Evolutionary conservation across 805 yeast genomes (phyloP), one percentile per base, ranked within the genome.

Genomic region (Metschnikowia proteae): DNA sequence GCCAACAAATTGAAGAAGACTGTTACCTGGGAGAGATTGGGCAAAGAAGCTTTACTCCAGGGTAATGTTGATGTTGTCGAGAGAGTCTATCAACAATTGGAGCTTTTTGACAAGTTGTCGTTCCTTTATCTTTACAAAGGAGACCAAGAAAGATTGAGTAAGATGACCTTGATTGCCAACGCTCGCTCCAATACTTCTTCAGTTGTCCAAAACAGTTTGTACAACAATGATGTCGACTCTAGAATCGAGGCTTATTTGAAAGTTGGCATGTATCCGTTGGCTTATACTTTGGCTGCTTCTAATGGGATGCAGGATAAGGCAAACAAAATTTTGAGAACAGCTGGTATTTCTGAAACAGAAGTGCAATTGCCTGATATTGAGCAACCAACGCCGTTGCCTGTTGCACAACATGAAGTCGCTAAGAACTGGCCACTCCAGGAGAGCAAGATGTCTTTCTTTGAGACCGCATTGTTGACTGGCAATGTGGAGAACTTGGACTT

Each of bases 91-190:
- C 99, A 94, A 70, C 88, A 88, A 60, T 84, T 86, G 64, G 88
- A 86, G 57, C 78, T 82, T 49, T 86, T 94, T 54, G 98, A 92
- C 64, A 88, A 88, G 70, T 76, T 95, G 53, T 88, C 97, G 3
- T 91, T 94, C 75, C 74, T 90, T 51, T 94, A 94, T 64, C 73
- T 92, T 58, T 74, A 82, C 52, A 85, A 91, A 50, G 99, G 98
- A 68, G 91, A 92, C 61, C 60, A 65, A 27, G 78, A 78, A 38
- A 85, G 92, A 62, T 73, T 94, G 62, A 68, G 79, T 43, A 89
- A 86, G 68, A 91, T 94, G 96, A 84, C 88, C 54, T 74, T 80
- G 51, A 90, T 92, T 71, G 94, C 98, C 41, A 96, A 86, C 63
- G 85, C 83, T 56, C 86, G 97, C 62, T 86, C 86, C 48, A 96